Conservation (phyloP, 768 basidiomycete species). For the Amanita exitialis region DNA sequence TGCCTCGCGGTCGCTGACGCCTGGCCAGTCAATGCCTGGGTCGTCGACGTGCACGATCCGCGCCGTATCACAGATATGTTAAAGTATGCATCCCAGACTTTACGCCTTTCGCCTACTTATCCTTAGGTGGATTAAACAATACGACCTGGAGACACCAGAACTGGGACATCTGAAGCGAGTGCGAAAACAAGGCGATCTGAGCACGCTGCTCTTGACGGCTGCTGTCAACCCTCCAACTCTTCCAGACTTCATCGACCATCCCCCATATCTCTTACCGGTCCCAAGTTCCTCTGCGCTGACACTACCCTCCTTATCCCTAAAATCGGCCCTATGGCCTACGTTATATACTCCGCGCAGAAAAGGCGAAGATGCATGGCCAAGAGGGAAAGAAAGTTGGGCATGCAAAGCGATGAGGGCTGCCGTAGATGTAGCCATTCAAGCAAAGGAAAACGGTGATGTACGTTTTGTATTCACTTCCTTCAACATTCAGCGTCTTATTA, state of each 20-base stretch:
- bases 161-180: conserved; percentile 73
- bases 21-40: conserved; percentile 60
- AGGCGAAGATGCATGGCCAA: conserved; percentile 63
- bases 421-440: conserved; percentile 37
- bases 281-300: conserved; percentile 65
- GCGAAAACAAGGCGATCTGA: conserved; percentile 37
- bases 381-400: conserved; percentile 65
- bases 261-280: conserved; percentile 50
- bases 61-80: conserved; percentile 50
- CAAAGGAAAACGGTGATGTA: conserved; percentile 50
- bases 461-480: conserved; percentile 10
- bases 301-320: conserved; percentile 48
- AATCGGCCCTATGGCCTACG: conserved; percentile 82
- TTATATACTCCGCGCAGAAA: conserved; percentile 61
- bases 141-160: conserved; percentile 47
- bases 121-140: conserved; percentile 62
- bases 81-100: conserved; percentile 30
- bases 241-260: conserved; percentile 33
- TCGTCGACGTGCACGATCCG: conserved; percentile 59
- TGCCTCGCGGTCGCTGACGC: background rate
- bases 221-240: conserved; percentile 32
- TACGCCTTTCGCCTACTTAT: background rate
- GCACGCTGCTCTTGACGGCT: conserved; percentile 46
- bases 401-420: conserved; percentile 51
- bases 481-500: background rate